Evolutionary conservation across 2,329 filamentous ascomycete genomes (phyloP), one percentile per base, ranked within the genome.

Genomic region (Alternaria hordeiaustralica): DNA sequence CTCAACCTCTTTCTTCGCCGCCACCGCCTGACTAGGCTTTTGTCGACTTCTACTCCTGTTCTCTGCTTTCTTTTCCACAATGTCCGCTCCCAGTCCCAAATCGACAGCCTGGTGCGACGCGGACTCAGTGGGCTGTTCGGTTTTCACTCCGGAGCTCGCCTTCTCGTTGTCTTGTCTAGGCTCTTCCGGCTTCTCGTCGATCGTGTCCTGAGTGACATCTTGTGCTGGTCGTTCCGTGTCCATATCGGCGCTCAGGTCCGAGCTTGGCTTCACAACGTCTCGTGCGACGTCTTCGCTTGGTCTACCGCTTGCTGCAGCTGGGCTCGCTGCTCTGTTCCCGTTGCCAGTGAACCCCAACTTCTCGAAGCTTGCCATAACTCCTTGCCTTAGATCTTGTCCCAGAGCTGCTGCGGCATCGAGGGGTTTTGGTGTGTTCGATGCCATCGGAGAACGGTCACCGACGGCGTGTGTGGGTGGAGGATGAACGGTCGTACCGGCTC

Each of bases 331-430:
- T 43, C 66, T 63, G 15, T 63, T 66, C 15, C 53, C 45, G n/a
- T 61, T 63, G 15, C 57, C 30, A 20, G 69, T 65, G 28, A 78
- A 72, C 4, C 74, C 74, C 20, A 80, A 55, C 33, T 65, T 76
- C 23, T 75, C 71, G 6, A 80, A 75, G 8, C 75, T 72, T 3
- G 73, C 74, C 13, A 74, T 68, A 9, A 80, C 63, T 20, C 74
- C 74, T 59, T 78, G 73, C 30, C 66, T 72, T 3, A 78, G 44
- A 18, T 78, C 75, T 36, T 75, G 71, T 12, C 75, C 68, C 15
- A 75, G 65, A 0, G 74, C 71, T 2, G 74, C 69, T n/a, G 74
- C 75, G 21, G 71, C 66, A 65, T 73, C 70, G 5, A 75, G 65
- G 2, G 74, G 71, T 18, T 72, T 71, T 11, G 69, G 30, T 5